Base-by-base conservation (phyloP, 1,284 basidiomycete species). In the Schizophyllum commune region DNA sequence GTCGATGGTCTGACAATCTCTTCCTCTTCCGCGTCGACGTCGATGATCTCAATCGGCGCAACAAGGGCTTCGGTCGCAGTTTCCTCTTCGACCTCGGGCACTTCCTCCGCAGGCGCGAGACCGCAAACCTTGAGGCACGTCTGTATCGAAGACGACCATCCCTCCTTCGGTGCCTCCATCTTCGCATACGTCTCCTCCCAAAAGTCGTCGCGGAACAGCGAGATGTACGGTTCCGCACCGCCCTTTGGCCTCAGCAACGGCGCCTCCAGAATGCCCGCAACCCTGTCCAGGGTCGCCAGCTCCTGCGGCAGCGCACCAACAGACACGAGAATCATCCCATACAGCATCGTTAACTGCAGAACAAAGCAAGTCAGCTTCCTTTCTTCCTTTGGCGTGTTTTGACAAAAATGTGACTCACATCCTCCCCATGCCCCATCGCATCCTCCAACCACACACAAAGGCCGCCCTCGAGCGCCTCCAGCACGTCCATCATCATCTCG, bases 401-500 rank as follows among this genome's bases (percentile, higher is more conserved):
- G n/a, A n/a, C n/a, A n/a, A n/a, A n/a, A n/a, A n/a, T n/a, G n/a
- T n/a, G n/a, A n/a, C n/a, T n/a, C 39, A 47, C 39, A 47, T 47
- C 39, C 17, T 47, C 39, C 9, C 39, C 39, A 11, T 2, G 9
- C 13, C 39, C 17, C 39, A 47, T 47, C 39, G 39, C 81, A 70
- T 91, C 89, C 6, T 78, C 74, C 32, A 91, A 70, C 89, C 89
- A 91, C 11, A 76, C 65, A 51, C 73, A 70, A n/a, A 89, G 60
- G 19, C 86, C 84, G 0, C 84, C 83, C 60, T 83, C 78, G 5
- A 83, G 62, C 11, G 70, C 63, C 55, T 81, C 77, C 52, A 89
- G 70, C 39, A 84, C 66, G 20, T 72, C 67, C 56, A 77, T 64
- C 54, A 78, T 68, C 57, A 85, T 73, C 55, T 78, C 77, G 5